Base-by-base conservation (phyloP, 2,329 filamentous ascomycete species). In the Xylaria sp. region DNA sequence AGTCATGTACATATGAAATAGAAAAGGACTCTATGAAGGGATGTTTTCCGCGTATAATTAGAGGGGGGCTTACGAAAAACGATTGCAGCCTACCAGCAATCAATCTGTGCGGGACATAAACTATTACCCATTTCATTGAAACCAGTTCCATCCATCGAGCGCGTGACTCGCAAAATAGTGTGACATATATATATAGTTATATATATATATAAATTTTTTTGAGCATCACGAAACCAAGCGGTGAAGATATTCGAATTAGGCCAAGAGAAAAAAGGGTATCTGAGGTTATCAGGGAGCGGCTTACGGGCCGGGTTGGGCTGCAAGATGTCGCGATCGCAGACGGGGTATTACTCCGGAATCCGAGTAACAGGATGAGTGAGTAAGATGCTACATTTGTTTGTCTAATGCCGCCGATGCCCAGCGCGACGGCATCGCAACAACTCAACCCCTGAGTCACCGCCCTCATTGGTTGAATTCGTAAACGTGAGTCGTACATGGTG, bases 401-500 rank as follows among this genome's bases (percentile, higher is more conserved):
- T 45, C 14, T 47, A n/a, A 15, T 11, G 23, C 21, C 43, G 6
- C n/a, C 5, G 7, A 14, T 47, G 45, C 15, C 25, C 3, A 6
- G n/a, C n/a, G n/a, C n/a, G n/a, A n/a, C 33, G 23, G 23, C 19
- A 23, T 35, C 35, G 9, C 35, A 15, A 21, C 17, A 43, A 53
- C 40, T 8, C 19, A 15, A 43, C 6, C 4, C 21, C 35, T 62
- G 60, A 62, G 42, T 62, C 55, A 59, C 14, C 6, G 11, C 25
- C 14, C 43, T 50, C 25, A 50, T 14, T 25, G 9, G 14, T 31
- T 50, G 33, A 1, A 5, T 35, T 23, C 21, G 5, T 17, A 12
- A 9, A 4, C 8, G 33, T 47, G n/a, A 23, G 23, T 51, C 33
- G 38, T 46, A 35, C 38, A 14, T 33, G 5, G 38, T 53, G 23